Evolutionary conservation across 257 asterid genomes (phyloP), one percentile per base, ranked within the genome.

Genomic region (Ophiorrhiza pumila): DNA sequence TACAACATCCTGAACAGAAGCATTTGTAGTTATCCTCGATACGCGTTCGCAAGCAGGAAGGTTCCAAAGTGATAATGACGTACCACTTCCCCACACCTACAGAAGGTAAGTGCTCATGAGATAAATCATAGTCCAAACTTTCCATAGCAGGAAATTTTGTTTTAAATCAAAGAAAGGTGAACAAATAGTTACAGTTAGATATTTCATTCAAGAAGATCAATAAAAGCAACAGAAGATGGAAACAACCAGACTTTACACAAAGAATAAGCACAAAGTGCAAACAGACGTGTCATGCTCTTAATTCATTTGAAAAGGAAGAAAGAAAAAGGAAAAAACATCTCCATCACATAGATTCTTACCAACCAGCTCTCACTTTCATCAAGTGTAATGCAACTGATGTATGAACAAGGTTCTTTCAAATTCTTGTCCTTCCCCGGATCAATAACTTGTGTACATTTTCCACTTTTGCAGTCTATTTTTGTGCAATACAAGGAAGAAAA

Each of bases 351-450:
- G 68, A 50, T 50, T 64, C 96, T 86, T 87, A 94, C 99, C 98
- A 94, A 82, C 99, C 99, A 94, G 87, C 93, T 94, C 87, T 94
- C 96, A 75, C 96, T 91, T 66, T 91, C 85, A 86, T 94, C 97
- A 69, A 94, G 88, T 58, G 96, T 90, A 77, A 94, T 86, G 84
- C 97, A 94, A 83, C 98, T 80, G 79, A 90, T 85, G 74, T 85
- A 76, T 50, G 91, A 83, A 83, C 68, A 80, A 34, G 85, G 78
- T 78, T 68, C 79, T 63, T 80, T 82, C 20, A 68, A 69, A 71
- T 52, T 81, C 85, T 82, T 81, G 71, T 83, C 86, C 81, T 81
- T 87, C 68, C 60, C 79, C 14, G 91, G 91, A 79, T 82, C 82
- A 68, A 91, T 82, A 68, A 83, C 83, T 85, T 85, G 87, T 67